phyloP scores from a whole-genome alignment of 768 basidiomycete genomes.

The Cyclocybe aegerita region DNA sequence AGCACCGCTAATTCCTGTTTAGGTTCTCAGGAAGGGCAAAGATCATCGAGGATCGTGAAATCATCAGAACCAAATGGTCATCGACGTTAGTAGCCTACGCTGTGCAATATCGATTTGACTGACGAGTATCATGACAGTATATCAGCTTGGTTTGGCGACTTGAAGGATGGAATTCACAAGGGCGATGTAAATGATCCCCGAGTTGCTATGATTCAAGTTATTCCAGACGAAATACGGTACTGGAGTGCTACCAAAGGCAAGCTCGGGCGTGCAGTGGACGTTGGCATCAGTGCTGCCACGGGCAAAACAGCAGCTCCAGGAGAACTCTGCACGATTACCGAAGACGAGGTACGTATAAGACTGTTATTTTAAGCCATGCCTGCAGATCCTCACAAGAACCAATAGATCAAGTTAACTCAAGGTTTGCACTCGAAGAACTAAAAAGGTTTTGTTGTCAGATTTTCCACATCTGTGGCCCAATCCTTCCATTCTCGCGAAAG shows the following conservation, averaged over 20 bases:
- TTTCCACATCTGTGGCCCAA: too few species aligned
- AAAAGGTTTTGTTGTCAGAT: not conserved
- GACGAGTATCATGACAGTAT: constrained; percentile 36
- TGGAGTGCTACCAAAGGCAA: constrained; percentile 67
- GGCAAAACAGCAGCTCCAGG: constrained; percentile 71
- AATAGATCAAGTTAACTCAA: constrained; percentile 45
- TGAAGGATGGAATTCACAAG: constrained; percentile 81
- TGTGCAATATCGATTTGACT: constrained; percentile 2
- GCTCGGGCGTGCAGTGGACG: constrained; percentile 58
- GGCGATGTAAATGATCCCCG: constrained; percentile 82
- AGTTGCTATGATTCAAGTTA: constrained; percentile 74
- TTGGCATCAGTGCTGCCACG: constrained; percentile 55
- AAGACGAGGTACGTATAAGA: constrained; percentile 57
- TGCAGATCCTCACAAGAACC: not conserved
- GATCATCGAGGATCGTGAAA: constrained; percentile 57
- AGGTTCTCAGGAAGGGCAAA: constrained; percentile 75
- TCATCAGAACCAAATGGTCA: constrained; percentile 70
- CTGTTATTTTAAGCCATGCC: not conserved
- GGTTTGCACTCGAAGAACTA: constrained; percentile 32
- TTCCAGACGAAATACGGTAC: constrained; percentile 80
- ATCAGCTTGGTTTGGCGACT: constrained; percentile 81
- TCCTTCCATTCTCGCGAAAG: too few species aligned
- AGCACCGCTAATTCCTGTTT: not conserved
- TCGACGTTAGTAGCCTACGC: constrained; percentile 33
- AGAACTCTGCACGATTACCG: constrained; percentile 72